These are phyloP conservation scores for Eimeria brunetti DNA, from an alignment of 169 alveolate genomes.

Conservation along the genomic window DNA sequence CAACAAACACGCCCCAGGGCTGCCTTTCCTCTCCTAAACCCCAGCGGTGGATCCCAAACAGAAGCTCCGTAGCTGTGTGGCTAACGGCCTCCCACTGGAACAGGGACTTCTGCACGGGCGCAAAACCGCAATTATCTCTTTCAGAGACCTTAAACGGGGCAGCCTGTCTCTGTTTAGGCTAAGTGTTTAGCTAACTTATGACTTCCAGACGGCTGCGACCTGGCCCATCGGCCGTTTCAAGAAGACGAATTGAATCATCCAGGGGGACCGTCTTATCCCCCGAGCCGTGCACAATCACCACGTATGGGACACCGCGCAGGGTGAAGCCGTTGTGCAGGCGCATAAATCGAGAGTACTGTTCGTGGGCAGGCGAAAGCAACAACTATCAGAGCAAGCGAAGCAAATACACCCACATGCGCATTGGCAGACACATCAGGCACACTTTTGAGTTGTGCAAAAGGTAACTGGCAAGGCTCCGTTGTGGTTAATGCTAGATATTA, in stretches of 20 bases:
- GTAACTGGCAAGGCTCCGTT: not conserved
- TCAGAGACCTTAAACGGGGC: no score
- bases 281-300: slow-evolving; percentile 82
- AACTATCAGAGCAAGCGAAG: slow-evolving; percentile 16
- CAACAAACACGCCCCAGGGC: slow-evolving; percentile 2
- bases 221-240: slow-evolving; percentile 80
- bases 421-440: slow-evolving; percentile 5
- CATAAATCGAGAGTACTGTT: slow-evolving; percentile 79
- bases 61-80: not conserved
- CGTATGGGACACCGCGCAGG: slow-evolving; percentile 78
- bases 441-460: not conserved
- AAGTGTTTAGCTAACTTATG: slow-evolving; percentile 36
- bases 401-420: not conserved
- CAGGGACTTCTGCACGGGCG: not conserved
- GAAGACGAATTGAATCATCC: slow-evolving; percentile 81
- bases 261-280: slow-evolving; percentile 80
- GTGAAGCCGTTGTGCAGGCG: slow-evolving; percentile 71
- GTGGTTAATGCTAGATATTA: not conserved
- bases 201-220: slow-evolving; percentile 83
- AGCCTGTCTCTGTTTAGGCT: not conserved
- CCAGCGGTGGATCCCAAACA: not conserved
- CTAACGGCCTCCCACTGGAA: not conserved
- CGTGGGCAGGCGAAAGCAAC: slow-evolving; percentile 81
- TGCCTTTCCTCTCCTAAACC: not conserved
- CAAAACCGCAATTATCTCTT: not conserved